Percentiles rank a stretch among this genome's conserved stretches.
phyloP scores from a whole-genome alignment of 495 filamentous ascomycete species.

The Trichodelitschia bisporula region DNA sequence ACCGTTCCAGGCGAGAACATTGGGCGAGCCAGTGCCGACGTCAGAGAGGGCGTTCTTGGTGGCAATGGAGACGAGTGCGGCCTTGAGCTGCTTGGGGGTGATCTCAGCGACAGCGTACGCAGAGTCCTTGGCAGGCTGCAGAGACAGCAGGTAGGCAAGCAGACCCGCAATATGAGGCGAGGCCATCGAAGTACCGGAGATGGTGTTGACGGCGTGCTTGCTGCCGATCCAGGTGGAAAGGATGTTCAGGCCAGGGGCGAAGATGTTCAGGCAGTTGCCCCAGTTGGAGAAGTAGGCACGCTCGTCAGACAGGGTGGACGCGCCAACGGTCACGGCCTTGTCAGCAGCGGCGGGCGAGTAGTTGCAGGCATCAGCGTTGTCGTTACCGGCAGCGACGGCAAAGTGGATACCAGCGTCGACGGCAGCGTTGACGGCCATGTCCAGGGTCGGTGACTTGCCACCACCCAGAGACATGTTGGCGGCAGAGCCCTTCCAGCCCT shows the following conservation, averaged over 20 bases:
- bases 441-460: conserved; percentile 75
- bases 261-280: conserved; percentile 98
- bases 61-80: conserved; percentile 57
- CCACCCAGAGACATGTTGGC: conserved; percentile 99
- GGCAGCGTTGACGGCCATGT: conserved; percentile 67
- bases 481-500: conserved; percentile 93
- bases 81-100: conserved; percentile 86
- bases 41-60: conserved; percentile 59
- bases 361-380: conserved; percentile 32
- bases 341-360: conserved; percentile 94
- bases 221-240: conserved; percentile 94
- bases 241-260: conserved; percentile 92
- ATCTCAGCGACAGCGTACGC: conserved; percentile 72
- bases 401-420: conserved; percentile 2
- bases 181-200: conserved; percentile 98
- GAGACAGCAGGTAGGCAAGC: conserved; percentile 88
- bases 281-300: conserved; percentile 99
- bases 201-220: conserved; percentile 85
- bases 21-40: conserved; percentile 63
- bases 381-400: conserved; percentile 2
- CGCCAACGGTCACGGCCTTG: conserved; percentile 89
- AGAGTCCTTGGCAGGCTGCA: conserved; percentile 72
- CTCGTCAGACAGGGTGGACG: conserved; percentile 77
- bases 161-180: conserved; percentile 94
- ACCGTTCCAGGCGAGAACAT: conserved; percentile 94